Conservation (phyloP, 179 eudicot genomes). For the Sideroxylon spinosum region DNA sequence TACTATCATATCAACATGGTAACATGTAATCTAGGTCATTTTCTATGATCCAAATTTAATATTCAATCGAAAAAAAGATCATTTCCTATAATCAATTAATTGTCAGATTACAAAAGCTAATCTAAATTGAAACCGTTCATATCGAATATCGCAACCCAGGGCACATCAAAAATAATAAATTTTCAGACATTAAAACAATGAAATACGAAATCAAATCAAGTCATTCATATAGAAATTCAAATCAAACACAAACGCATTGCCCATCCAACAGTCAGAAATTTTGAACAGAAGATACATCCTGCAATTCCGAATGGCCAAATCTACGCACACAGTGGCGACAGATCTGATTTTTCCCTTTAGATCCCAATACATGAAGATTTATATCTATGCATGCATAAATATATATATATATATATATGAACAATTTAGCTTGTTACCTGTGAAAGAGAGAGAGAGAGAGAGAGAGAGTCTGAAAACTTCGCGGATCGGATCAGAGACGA, state of each 20-base stretch:
- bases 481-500: slow-evolving; percentile 8
- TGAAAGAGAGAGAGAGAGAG: too few relatives aligned
- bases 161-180: too few relatives aligned
- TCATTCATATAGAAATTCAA: not conserved
- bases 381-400: not conserved
- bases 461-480: not conserved
- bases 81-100: too few relatives aligned
- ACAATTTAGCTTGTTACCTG: not conserved
- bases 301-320: not conserved
- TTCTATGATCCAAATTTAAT: too few relatives aligned
- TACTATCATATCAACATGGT: too few relatives aligned
- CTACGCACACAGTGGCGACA: not conserved
- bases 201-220: not conserved
- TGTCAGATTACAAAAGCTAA: too few relatives aligned
- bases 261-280: not conserved
- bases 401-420: not conserved
- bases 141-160: too few relatives aligned
- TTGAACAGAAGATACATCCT: not conserved
- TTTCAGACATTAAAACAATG: too few relatives aligned
- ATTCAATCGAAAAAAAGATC: too few relatives aligned
- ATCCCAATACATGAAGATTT: not conserved
- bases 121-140: too few relatives aligned
- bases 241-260: not conserved
- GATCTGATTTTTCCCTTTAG: not conserved
- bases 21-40: too few relatives aligned